Evolutionary conservation across 441 rosid species (phyloP).

Genomic region (Adansonia rubrostipa): DNA sequence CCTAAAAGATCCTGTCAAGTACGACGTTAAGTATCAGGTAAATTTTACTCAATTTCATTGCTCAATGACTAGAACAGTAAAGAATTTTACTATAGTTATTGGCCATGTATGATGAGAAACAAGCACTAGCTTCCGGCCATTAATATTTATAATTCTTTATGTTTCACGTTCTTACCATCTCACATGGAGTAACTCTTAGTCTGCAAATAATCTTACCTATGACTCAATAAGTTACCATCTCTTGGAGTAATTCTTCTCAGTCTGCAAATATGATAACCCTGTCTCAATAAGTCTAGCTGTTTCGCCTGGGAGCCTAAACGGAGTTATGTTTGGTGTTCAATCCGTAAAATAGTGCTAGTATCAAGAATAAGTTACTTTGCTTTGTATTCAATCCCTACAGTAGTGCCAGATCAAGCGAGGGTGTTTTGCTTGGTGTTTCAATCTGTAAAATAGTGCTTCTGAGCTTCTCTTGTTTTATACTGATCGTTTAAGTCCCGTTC

Average conservation of each 20-base stretch:
- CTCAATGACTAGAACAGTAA: neutral
- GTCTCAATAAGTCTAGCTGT: too few relatives aligned
- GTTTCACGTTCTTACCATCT: too few relatives aligned
- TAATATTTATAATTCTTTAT: neutral
- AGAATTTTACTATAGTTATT: neutral
- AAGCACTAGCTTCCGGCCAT: neutral
- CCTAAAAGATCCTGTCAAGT: conserved; percentile 93
- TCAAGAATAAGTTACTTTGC: neutral
- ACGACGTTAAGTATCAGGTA: conserved; percentile 97
- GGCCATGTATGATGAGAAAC: neutral
- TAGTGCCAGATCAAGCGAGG: too few relatives aligned
- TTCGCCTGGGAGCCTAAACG: too few relatives aligned
- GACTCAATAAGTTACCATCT: neutral
- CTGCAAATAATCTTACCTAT: neutral
- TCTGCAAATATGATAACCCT: too few relatives aligned
- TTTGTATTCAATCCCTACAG: too few relatives aligned
- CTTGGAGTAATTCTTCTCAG: too few relatives aligned
- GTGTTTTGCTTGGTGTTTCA: too few relatives aligned
- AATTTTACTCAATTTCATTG: neutral
- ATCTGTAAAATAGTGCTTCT: too few relatives aligned
- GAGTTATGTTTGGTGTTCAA: too few relatives aligned
- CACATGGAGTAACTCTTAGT: too few relatives aligned
- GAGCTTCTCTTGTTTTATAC: neutral
- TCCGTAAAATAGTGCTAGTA: neutral
- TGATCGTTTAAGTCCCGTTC: neutral